Evolutionary conservation across 495 filamentous ascomycete species (phyloP), one percentile per base, ranked within the genome.

Genomic region (Cenococcum geophilum): DNA sequence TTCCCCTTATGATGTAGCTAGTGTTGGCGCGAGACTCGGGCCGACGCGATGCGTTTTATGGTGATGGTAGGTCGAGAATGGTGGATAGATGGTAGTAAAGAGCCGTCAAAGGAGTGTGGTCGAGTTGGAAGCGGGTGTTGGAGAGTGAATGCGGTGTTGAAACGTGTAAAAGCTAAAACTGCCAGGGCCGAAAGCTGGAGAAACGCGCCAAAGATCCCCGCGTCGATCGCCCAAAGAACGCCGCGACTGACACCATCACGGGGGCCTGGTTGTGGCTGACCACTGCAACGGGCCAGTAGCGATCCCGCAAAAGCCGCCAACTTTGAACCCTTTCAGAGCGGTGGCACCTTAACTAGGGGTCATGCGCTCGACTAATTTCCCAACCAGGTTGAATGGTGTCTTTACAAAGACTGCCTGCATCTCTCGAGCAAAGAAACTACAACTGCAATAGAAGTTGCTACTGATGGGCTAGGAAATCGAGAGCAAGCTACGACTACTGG

Each of bases 21-120:
- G 10, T 14, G 43, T n/a, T 20, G 14, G 34, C 53, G 23, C 23
- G 53, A 14, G 10, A 11, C 0, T 34, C 18, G 11, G 1, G 20
- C 11, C 32, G 34, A 5, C 25, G 32, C 32, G 3, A 36, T 21
- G 9, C 18, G 10, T 37, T 20, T n/a, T 5, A n/a, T 1, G 34
- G 20, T 18, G 53, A 40, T 36, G 22, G 25, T 10, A 20, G 53
- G 32, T n/a, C 10, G 14, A 10, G 36, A 11, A 21, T 35, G 32
- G n/a, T 8, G 9, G 20, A 21, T 0, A 14, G 48, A 32, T 23
- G 14, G 49, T 52, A 16, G 21, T 6, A 21, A 18, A 9, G 22
- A 55, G 34, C 16, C 18, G 32, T 20, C 25, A 54, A 60, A 60
- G 58, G 58, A 60, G 58, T 49, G 58, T 60, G 32, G 22, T 12